phyloP scores from a whole-genome alignment of 2,329 filamentous ascomycete species.

The Myriosclerotinia duriaeana region DNA sequence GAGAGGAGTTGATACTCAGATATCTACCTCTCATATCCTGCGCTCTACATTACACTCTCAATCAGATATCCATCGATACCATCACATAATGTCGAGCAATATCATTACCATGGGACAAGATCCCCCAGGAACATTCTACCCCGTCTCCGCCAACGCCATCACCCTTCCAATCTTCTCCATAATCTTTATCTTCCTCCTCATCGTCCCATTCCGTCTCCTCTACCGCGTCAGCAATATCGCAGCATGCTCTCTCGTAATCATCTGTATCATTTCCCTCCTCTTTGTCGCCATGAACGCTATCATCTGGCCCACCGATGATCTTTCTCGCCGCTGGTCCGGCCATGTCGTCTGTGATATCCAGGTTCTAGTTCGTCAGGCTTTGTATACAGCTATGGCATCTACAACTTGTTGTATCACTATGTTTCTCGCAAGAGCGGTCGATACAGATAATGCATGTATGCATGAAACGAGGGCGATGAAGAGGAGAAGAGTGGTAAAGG shows the following conservation, averaged over 20 bases:
- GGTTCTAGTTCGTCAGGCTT: slow-evolving; percentile 55
- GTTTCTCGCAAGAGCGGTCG: slow-evolving; percentile 58
- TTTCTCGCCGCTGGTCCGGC: slow-evolving; percentile 56
- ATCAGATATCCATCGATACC: background rate
- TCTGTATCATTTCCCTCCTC: slow-evolving; percentile 56
- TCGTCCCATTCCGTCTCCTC: slow-evolving; percentile 61
- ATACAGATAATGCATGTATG: slow-evolving; percentile 55
- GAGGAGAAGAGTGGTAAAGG: slow-evolving; percentile 48
- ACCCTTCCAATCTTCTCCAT: slow-evolving; percentile 50
- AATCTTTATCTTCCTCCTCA: slow-evolving; percentile 52
- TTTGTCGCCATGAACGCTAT: slow-evolving; percentile 61
- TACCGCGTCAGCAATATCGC: slow-evolving; percentile 60
- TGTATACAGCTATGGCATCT: slow-evolving; percentile 52
- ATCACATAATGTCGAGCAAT: background rate
- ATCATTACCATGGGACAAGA: slow-evolving; percentile 9
- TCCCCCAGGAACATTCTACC: background rate
- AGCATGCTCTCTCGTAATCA: slow-evolving; percentile 55
- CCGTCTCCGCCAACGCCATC: slow-evolving; percentile 39
- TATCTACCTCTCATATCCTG: slow-evolving; percentile 6
- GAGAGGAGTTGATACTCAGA: background rate
- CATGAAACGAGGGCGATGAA: slow-evolving; percentile 50
- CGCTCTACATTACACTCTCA: background rate
- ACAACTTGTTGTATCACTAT: slow-evolving; percentile 58
- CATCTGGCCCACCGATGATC: slow-evolving; percentile 62
- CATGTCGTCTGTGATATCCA: slow-evolving; percentile 63